Evolutionary conservation across 2,329 filamentous ascomycete genomes (phyloP).

Genomic region (Fusarium coffeatum): DNA sequence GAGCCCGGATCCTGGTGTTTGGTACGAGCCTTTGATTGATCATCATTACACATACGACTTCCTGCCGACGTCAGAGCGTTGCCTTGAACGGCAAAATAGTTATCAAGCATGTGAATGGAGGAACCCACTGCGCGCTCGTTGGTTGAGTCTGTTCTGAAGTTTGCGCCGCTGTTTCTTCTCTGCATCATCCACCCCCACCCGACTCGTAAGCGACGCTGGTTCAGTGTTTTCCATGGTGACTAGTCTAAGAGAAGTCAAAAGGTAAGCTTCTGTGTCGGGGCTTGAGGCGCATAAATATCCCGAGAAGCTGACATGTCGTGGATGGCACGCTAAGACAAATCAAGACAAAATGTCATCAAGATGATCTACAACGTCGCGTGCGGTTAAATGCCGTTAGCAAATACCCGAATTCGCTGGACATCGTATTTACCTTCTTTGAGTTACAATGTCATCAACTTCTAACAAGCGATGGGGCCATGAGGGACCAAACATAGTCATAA

Average conservation of each 20-base stretch:
- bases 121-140: conserved; percentile 17
- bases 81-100: background rate
- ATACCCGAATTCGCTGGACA: background rate
- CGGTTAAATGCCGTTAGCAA: no score
- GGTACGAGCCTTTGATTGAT: background rate
- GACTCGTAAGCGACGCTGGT: background rate
- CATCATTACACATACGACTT: background rate
- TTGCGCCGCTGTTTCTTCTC: conserved; percentile 17
- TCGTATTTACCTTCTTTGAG: background rate
- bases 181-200: background rate
- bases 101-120: background rate
- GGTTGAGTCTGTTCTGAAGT: conserved; percentile 14
- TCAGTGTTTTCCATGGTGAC: background rate
- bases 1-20: background rate
- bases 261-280: conserved; percentile 3
- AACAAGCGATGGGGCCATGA: background rate
- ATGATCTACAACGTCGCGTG: background rate
- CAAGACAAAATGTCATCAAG: conserved; percentile 12
- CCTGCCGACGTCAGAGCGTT: background rate
- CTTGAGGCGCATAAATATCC: background rate
- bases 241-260: background rate
- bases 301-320: background rate
- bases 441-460: background rate
- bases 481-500: no score
- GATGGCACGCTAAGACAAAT: conserved; percentile 7